Conservation (phyloP, 768 basidiomycete genomes). For the Phlebiopsis flavidoalba region DNA sequence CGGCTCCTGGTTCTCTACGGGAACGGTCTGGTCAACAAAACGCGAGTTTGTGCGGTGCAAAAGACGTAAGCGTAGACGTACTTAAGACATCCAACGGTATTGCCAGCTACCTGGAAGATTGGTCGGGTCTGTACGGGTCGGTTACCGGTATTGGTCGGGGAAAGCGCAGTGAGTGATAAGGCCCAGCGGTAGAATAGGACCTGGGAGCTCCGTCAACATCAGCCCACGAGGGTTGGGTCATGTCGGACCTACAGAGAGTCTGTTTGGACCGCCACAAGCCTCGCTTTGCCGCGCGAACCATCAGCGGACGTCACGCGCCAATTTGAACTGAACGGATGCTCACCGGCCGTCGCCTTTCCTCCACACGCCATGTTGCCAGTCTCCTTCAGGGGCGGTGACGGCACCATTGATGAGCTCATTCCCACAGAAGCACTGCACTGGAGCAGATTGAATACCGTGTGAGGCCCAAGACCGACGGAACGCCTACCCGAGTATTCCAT, state of each 20-base stretch:
- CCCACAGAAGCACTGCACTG: conserved; percentile 45
- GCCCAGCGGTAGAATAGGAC: conserved; percentile 51
- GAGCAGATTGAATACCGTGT: neutral
- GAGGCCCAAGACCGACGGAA: conserved; percentile 16
- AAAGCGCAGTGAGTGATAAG: neutral
- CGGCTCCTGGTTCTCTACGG: conserved; percentile 40
- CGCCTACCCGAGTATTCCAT: conserved; percentile 51
- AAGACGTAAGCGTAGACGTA: conserved; percentile 20
- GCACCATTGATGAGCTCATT: conserved; percentile 61
- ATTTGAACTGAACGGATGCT: neutral
- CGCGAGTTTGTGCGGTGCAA: neutral
- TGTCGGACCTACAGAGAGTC: conserved; percentile 42
- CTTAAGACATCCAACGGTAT: conserved; percentile 66
- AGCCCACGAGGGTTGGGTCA: neutral
- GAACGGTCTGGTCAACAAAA: neutral
- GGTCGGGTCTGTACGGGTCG: conserved; percentile 41
- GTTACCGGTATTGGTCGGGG: no score
- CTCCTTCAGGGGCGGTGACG: conserved; percentile 36
- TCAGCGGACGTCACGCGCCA: neutral
- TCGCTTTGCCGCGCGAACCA: conserved; percentile 35
- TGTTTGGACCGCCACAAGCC: conserved; percentile 69
- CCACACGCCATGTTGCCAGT: conserved; percentile 74
- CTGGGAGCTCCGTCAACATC: conserved; percentile 4
- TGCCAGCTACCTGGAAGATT: conserved; percentile 59
- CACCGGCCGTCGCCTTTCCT: conserved; percentile 46